These are phyloP conservation scores for Mycena maculata DNA, from an alignment of 768 basidiomycete species.

Conservation along the genomic window DNA sequence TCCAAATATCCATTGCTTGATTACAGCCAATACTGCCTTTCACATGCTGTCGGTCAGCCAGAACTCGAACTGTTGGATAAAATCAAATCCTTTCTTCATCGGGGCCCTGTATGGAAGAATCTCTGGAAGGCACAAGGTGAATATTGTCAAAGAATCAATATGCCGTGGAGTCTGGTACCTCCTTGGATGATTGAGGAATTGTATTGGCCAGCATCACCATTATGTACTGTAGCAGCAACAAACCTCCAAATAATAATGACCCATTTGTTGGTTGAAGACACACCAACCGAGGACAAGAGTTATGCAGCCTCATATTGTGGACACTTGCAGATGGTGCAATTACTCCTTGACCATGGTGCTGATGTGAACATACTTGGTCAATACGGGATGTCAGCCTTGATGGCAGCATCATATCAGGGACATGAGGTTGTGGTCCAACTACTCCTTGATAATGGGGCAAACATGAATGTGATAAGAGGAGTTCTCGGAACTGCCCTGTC, in stretches of 20 bases:
- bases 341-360: not conserved
- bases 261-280: not conserved
- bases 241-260: too few species aligned
- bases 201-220: too few species aligned
- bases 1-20: slow-evolving; percentile 1
- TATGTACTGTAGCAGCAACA: too few species aligned
- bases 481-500: too few species aligned
- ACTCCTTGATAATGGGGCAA: too few species aligned
- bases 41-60: not conserved
- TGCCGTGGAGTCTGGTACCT: too few species aligned
- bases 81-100: too few species aligned
- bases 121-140: too few species aligned
- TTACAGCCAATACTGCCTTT: not conserved
- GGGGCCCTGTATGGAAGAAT: too few species aligned
- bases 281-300: not conserved
- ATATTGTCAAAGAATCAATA: too few species aligned
- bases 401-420: not conserved
- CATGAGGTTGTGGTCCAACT: not conserved
- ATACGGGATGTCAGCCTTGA: not conserved
- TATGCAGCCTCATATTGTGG: slow-evolving; percentile 8
- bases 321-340: not conserved
- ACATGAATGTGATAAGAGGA: too few species aligned
- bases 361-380: not conserved
- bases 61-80: not conserved
- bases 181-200: too few species aligned